A percentile compares a stretch with the other conserved stretches of the same genome.
Evolutionary conservation across 352 stramenopile species (phyloP).

Genomic region (Phytopythium delawarense): DNA sequence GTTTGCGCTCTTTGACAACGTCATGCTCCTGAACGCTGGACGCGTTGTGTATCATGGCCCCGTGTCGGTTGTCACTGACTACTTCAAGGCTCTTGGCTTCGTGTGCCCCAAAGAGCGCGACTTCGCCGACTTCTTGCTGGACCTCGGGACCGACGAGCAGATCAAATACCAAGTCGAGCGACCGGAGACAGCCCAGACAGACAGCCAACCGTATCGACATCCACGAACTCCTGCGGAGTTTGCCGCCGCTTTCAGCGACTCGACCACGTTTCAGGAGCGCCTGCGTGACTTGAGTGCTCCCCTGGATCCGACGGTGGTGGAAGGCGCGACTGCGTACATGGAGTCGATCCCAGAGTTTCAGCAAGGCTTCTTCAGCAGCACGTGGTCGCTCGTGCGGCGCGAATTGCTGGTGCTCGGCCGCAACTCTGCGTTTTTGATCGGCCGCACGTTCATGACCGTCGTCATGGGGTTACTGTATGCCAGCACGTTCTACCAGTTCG

Average conservation of each 20-base stretch:
- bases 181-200: background rate
- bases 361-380: slow-evolving; percentile 23
- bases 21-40: slow-evolving; percentile 57
- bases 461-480: slow-evolving; percentile 42
- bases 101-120: slow-evolving; percentile 30
- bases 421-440: slow-evolving; percentile 35
- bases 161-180: slow-evolving; percentile 24
- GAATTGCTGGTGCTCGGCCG: slow-evolving; percentile 50
- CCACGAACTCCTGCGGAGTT: slow-evolving; percentile 26
- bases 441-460: slow-evolving; percentile 33
- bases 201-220: background rate
- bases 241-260: slow-evolving; percentile 21
- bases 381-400: slow-evolving; percentile 30
- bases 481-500: slow-evolving; percentile 39
- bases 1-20: slow-evolving; percentile 50
- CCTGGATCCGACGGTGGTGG: slow-evolving; percentile 10
- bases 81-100: slow-evolving; percentile 45
- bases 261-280: slow-evolving; percentile 12
- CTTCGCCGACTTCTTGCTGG: slow-evolving; percentile 43
- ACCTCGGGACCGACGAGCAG: slow-evolving; percentile 36
- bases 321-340: slow-evolving; percentile 66
- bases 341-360: slow-evolving; percentile 53
- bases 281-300: slow-evolving; percentile 18
- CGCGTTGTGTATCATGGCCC: slow-evolving; percentile 74
- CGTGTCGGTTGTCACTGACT: slow-evolving; percentile 16